A percentile compares a stretch with the other conserved stretches of the same genome.
Conservation (phyloP, 495 filamentous ascomycete genomes). For the Lepraria neglecta region DNA sequence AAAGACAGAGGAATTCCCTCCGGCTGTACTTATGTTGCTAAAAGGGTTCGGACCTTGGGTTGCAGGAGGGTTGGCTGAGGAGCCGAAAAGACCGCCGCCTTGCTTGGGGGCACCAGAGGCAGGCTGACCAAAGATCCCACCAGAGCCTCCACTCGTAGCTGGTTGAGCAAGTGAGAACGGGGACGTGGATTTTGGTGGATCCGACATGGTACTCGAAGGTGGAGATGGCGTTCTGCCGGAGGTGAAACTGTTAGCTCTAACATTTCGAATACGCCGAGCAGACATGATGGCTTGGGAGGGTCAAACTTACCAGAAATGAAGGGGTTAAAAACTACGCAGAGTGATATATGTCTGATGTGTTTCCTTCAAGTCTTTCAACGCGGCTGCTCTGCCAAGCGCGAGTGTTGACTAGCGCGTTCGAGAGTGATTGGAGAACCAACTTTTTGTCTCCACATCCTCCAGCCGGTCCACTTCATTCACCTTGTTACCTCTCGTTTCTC, state of each 20-base stretch:
- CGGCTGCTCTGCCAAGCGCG: too few species aligned
- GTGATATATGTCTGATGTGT: background rate
- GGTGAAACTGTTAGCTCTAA: constrained; percentile 7
- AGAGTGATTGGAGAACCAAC: too few species aligned
- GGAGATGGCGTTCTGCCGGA: constrained; percentile 4
- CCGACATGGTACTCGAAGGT: constrained; percentile 23
- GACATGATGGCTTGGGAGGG: background rate
- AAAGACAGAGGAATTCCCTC: constrained; percentile 33
- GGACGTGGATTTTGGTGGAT: constrained; percentile 22
- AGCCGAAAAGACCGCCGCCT: constrained; percentile 37
- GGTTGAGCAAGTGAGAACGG: constrained; percentile 36
- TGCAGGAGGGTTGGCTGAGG: constrained; percentile 29
- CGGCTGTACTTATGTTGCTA: constrained; percentile 18
- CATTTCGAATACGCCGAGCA: background rate
- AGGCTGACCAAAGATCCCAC: constrained; percentile 24
- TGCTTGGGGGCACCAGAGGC: constrained; percentile 11
- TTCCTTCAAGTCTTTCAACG: background rate
- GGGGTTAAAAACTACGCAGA: background rate
- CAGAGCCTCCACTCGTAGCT: constrained; percentile 35
- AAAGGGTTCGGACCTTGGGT: constrained; percentile 14
- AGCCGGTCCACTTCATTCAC: background rate
- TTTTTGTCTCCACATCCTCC: too few species aligned
- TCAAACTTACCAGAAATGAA: background rate
- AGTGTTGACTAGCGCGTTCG: too few species aligned
- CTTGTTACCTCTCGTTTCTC: background rate